These are phyloP conservation scores for Microdochium bolleyi DNA, from an alignment of 2,329 filamentous ascomycete genomes.

Conservation along the genomic window DNA sequence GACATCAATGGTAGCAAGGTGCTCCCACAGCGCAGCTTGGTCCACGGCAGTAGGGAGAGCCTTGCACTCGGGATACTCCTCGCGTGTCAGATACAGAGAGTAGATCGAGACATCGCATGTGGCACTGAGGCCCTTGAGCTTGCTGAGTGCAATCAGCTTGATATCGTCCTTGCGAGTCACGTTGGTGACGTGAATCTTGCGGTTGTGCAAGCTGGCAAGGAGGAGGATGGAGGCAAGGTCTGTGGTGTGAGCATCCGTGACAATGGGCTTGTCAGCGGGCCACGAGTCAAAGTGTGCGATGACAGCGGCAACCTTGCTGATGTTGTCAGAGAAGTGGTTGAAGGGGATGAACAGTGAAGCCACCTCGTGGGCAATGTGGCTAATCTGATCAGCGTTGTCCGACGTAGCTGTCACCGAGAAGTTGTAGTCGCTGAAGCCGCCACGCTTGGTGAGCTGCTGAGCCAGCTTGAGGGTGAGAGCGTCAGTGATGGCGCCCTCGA, in stretches of 20 bases:
- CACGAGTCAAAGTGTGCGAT: constrained; percentile 72
- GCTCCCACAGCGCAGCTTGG: constrained; percentile 66
- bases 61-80: constrained; percentile 60
- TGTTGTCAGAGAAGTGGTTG: constrained; percentile 74
- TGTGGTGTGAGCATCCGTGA: constrained; percentile 74
- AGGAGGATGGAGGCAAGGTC: constrained; percentile 75
- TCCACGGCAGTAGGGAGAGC: constrained; percentile 60
- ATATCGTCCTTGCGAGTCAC: constrained; percentile 79
- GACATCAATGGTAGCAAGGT: constrained; percentile 65
- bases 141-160: constrained; percentile 66
- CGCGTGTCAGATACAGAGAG: constrained; percentile 65
- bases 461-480: constrained; percentile 62
- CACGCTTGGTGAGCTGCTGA: constrained; percentile 60
- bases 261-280: constrained; percentile 70
- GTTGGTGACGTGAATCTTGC: constrained; percentile 72
- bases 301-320: constrained; percentile 74
- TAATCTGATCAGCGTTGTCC: constrained; percentile 67
- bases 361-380: constrained; percentile 63
- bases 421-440: constrained; percentile 71
- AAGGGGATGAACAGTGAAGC: constrained; percentile 78
- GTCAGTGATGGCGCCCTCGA: constrained; percentile 67
- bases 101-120: constrained; percentile 80
- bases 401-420: constrained; percentile 69
- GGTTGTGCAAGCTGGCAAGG: constrained; percentile 68
- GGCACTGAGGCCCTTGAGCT: constrained; percentile 73